Conservation (phyloP, 805 yeast species). For the Yarrowia divulgata region DNA sequence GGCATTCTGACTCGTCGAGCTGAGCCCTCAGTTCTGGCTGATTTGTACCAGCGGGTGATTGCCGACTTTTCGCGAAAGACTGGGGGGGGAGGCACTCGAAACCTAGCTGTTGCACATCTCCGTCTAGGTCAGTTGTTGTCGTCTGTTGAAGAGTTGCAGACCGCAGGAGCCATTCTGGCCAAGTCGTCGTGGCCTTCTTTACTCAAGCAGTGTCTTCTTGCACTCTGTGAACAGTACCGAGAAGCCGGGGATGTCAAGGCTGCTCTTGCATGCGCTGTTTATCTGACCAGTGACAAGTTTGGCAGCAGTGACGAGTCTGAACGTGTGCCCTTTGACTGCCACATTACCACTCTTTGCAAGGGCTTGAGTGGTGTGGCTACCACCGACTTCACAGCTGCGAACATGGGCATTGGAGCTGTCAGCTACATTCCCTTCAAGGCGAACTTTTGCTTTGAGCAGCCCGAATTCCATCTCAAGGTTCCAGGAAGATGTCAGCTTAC, state of each 20-base stretch:
- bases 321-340: slow-evolving; percentile 14
- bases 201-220: slow-evolving; percentile 19
- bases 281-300: slow-evolving; percentile 22
- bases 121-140: slow-evolving; percentile 26
- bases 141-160: slow-evolving; percentile 23
- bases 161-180: slow-evolving; percentile 26
- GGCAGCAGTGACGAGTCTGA: slow-evolving; percentile 6
- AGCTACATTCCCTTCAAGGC: slow-evolving; percentile 40
- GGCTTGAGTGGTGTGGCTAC: background rate
- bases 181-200: slow-evolving; percentile 18
- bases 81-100: slow-evolving; percentile 10
- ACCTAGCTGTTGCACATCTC: slow-evolving; percentile 26
- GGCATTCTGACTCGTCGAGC: background rate
- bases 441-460: slow-evolving; percentile 42
- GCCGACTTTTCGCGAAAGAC: slow-evolving; percentile 20
- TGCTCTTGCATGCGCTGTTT: slow-evolving; percentile 27
- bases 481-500: slow-evolving; percentile 43
- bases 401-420: slow-evolving; percentile 30
- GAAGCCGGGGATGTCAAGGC: slow-evolving; percentile 19
- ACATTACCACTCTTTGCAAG: slow-evolving; percentile 3
- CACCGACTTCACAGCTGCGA: slow-evolving; percentile 13
- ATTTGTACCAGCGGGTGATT: slow-evolving; percentile 23
- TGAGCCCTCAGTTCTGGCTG: slow-evolving; percentile 12
- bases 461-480: slow-evolving; percentile 42
- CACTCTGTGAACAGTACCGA: slow-evolving; percentile 25